Base-by-base conservation (phyloP, 2,329 filamentous ascomycete species). In the Lachnellula cervina region DNA sequence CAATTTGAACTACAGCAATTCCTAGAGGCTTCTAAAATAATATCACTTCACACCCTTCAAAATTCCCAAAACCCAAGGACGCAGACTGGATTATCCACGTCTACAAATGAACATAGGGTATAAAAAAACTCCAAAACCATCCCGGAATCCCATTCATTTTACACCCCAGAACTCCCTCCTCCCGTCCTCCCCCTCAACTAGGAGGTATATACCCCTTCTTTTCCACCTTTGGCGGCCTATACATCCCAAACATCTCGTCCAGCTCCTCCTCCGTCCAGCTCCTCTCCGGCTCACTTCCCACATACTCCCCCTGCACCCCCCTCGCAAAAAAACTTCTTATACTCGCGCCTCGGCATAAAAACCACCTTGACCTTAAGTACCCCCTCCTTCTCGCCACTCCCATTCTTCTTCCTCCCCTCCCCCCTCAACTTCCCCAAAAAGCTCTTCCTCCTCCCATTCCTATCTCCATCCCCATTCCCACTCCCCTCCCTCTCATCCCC, bases 341-440 rank as follows among this genome's bases (percentile, higher is more conserved):
- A 69, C 21, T 69, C 68, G 32, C 58, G 35, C 44, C 67, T 56
- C 14, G 68, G 68, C 68, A 69, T 69, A 48, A 62, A 68, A 6
- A 68, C 56, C 17, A 68, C 66, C 42, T 67, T 69, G 4, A 61
- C 60, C 14, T 25, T 25, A 25, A 25, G 25, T 7, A 65, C 34
- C 21, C n/a, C 34, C 13, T 46, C 42, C 23, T 66, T 61, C 13
- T 56, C 32, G 1, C 45, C 44, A 25, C 5, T 7, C 25, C 46
- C 34, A 17, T 40, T 44, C 19, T 55, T 52, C 40, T 54, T 57
- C 38, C 32, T 44, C 23, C 53, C 49, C 44, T 56, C 55, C 38
- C 50, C 42, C 14, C 52, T 57, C 37, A 62, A 47, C 40, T 55
- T 60, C 19, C 38, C 35, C 9, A 62, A 44, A 4, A 59, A 49